Conservation (phyloP, 1,284 basidiomycete genomes). For the Pyrrhoderma noxium region DNA sequence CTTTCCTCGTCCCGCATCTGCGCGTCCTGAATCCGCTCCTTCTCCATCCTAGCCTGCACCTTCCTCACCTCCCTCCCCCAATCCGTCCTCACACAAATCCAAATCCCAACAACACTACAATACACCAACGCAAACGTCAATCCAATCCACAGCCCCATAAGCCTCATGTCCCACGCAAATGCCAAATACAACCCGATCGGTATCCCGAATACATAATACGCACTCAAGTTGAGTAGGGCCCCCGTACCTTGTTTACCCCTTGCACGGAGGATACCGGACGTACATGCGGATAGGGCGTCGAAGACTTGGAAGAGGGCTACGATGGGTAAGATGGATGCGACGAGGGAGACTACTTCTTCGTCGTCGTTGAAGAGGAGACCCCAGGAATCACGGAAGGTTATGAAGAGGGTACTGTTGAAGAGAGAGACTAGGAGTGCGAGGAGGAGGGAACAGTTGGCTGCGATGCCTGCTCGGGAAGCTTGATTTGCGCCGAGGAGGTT, state of each 20-base stretch:
- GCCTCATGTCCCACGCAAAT: slow-evolving; percentile 43
- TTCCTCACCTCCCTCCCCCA: slow-evolving; percentile 56
- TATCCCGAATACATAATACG: slow-evolving; percentile 68
- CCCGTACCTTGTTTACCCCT: slow-evolving; percentile 57
- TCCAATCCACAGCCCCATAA: slow-evolving; percentile 67
- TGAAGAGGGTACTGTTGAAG: slow-evolving; percentile 59
- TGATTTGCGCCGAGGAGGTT: slow-evolving; percentile 75
- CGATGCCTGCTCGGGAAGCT: slow-evolving; percentile 56
- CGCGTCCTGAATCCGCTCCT: slow-evolving; percentile 21
- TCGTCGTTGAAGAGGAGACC: slow-evolving; percentile 84
- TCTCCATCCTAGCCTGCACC: slow-evolving; percentile 39
- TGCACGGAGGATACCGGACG: slow-evolving; percentile 64
- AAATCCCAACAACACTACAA: slow-evolving; percentile 52
- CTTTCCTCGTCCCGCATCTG: no score
- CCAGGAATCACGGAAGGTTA: slow-evolving; percentile 69
- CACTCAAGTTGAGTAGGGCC: slow-evolving; percentile 54
- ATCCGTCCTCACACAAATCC: slow-evolving; percentile 51
- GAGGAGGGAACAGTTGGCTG: slow-evolving; percentile 55
- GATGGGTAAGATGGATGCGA: slow-evolving; percentile 67
- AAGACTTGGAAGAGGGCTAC: slow-evolving; percentile 75
- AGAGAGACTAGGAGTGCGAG: slow-evolving; percentile 52
- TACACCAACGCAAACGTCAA: slow-evolving; percentile 65
- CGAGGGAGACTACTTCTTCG: slow-evolving; percentile 36
- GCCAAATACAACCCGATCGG: slow-evolving; percentile 66
- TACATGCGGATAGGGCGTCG: slow-evolving; percentile 65